A percentile compares a stretch with the other conserved stretches of the same genome.
These are phyloP conservation scores for Kingdonia uniflora DNA, from an alignment of 164 flowering plant species.

Conservation along the genomic window DNA sequence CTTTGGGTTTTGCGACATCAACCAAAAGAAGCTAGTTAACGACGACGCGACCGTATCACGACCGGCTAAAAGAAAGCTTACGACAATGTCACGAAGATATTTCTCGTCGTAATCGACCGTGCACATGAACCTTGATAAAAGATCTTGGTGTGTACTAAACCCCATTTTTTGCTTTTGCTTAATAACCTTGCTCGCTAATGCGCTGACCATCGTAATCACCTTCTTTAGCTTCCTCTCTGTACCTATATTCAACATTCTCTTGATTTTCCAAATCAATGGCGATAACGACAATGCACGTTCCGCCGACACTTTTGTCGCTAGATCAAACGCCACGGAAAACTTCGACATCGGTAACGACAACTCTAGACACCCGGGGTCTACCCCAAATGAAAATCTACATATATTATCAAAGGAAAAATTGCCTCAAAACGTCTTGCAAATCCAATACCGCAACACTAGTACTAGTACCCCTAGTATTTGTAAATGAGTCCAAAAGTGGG, in stretches of 20 bases:
- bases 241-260: constrained; percentile 35
- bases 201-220: constrained; percentile 27
- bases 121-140: constrained; percentile 47
- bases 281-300: constrained; percentile 31
- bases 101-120: constrained; percentile 22
- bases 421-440: constrained; percentile 46
- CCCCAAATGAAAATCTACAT: constrained; percentile 49
- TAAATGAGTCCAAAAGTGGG: constrained; percentile 27
- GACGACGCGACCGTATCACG: constrained; percentile 58
- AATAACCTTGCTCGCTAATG: constrained; percentile 32
- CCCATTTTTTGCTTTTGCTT: constrained; percentile 23
- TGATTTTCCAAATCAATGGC: constrained; percentile 42
- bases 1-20: constrained; percentile 28
- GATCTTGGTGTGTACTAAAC: constrained; percentile 21
- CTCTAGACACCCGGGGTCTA: constrained; percentile 47
- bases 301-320: constrained; percentile 44
- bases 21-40: constrained; percentile 46
- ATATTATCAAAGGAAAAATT: constrained; percentile 59
- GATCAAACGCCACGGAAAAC: constrained; percentile 46
- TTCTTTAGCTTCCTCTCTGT: constrained; percentile 37
- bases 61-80: constrained; percentile 61
- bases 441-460: constrained; percentile 20
- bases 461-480: not conserved
- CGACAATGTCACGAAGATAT: constrained; percentile 46
- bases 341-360: constrained; percentile 29